A percentile compares a stretch with the other conserved stretches of the same genome.
Evolutionary conservation across 2,329 filamentous ascomycete species (phyloP).

Genomic region (Fusarium concolor): DNA sequence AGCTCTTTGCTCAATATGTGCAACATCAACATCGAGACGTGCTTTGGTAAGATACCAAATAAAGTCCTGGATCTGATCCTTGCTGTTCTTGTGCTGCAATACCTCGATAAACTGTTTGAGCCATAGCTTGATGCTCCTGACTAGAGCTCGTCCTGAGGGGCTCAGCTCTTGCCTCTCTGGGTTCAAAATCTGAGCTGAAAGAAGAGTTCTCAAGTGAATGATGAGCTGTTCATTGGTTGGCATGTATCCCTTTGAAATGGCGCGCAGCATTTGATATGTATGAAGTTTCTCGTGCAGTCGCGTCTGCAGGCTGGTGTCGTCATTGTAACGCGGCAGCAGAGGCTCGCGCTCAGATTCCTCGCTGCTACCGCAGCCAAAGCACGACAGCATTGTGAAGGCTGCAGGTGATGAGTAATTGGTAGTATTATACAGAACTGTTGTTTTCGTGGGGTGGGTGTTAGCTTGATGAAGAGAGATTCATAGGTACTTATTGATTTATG

Average conservation of each 20-base stretch:
- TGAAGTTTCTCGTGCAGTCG: slow-evolving; percentile 90
- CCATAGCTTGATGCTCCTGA: slow-evolving; percentile 78
- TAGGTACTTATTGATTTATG: background rate
- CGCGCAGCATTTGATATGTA: slow-evolving; percentile 90
- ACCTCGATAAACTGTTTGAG: slow-evolving; percentile 85
- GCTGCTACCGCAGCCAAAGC: slow-evolving; percentile 68
- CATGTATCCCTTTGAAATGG: slow-evolving; percentile 87
- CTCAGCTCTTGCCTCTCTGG: slow-evolving; percentile 77
- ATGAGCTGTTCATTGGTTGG: slow-evolving; percentile 89
- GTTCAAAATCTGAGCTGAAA: slow-evolving; percentile 83
- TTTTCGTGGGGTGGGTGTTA: background rate
- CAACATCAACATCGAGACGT: slow-evolving; percentile 61
- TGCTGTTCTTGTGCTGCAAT: slow-evolving; percentile 81
- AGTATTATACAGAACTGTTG: background rate
- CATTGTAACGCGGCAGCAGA: slow-evolving; percentile 83
- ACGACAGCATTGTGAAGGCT: slow-evolving; percentile 65
- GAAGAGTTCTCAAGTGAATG: slow-evolving; percentile 80
- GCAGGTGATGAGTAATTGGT: background rate
- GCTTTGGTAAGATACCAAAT: slow-evolving; percentile 86
- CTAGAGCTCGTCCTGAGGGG: slow-evolving; percentile 77
- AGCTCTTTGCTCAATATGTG: slow-evolving; percentile 46
- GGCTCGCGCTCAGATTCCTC: slow-evolving; percentile 76
- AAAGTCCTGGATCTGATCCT: slow-evolving; percentile 91
- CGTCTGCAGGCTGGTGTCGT: slow-evolving; percentile 82
- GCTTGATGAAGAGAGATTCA: slow-evolving; percentile 2